phyloP scores from a whole-genome alignment of 202 grass and related monocot species.

The Hordeum pubiflorum region DNA sequence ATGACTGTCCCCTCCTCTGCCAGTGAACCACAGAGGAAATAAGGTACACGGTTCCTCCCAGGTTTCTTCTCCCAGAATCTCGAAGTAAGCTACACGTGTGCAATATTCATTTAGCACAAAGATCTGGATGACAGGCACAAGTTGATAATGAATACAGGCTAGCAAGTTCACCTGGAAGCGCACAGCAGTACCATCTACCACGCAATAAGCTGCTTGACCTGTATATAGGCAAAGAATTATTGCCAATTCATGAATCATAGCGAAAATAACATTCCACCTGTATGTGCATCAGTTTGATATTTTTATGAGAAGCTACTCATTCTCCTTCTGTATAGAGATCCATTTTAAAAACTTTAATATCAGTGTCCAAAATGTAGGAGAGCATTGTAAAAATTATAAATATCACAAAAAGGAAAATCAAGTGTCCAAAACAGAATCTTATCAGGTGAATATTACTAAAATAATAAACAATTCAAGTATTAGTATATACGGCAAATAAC shows the following conservation, averaged over 20 bases:
- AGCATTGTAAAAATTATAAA: background rate
- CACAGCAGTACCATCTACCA: conserved; percentile 61
- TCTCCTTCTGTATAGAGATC: background rate
- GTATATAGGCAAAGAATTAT: conserved; percentile 4
- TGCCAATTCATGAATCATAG: conserved; percentile 16
- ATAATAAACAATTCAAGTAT: background rate
- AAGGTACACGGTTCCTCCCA: conserved; percentile 40
- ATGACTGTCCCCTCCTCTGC: conserved; percentile 43
- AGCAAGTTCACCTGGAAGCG: conserved; percentile 60
- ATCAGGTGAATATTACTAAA: background rate
- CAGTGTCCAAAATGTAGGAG: background rate
- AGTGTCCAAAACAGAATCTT: background rate
- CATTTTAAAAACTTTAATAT: background rate
- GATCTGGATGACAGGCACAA: background rate
- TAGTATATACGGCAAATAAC: background rate
- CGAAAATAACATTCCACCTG: background rate
- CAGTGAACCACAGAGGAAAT: conserved; percentile 78
- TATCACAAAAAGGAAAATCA: background rate
- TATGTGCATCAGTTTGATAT: background rate
- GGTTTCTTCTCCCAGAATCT: conserved; percentile 68
- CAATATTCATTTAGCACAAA: conserved; percentile 27
- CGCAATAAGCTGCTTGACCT: conserved; percentile 80
- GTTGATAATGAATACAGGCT: background rate
- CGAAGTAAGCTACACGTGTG: conserved; percentile 48
- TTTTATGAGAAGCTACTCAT: background rate